phyloP scores from a whole-genome alignment of 495 filamentous ascomycete species.

The Pyronema omphalodes region DNA sequence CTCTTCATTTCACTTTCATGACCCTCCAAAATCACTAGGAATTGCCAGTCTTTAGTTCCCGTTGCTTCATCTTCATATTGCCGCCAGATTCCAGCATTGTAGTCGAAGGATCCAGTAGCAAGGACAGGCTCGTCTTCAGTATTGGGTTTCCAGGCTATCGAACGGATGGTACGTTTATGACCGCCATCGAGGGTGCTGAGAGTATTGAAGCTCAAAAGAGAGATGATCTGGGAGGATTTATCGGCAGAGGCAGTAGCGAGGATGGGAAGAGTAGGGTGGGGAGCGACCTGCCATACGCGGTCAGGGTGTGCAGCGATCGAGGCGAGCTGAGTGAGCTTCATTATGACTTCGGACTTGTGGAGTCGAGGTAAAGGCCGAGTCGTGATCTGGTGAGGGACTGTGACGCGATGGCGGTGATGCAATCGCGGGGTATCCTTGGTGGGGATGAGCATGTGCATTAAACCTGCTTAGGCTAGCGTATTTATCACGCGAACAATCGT shows the following conservation, averaged over 20 bases:
- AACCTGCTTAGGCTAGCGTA: too few species aligned
- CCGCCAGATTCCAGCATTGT: constrained; percentile 75
- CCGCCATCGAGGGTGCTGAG: constrained; percentile 67
- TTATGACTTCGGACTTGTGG: neutral
- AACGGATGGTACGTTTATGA: constrained; percentile 70
- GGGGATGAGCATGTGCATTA: too few species aligned
- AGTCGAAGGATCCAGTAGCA: constrained; percentile 84
- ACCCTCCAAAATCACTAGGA: constrained; percentile 71
- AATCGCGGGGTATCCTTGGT: too few species aligned
- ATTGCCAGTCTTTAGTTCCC: constrained; percentile 69
- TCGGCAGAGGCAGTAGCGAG: constrained; percentile 75
- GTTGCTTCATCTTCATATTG: constrained; percentile 40
- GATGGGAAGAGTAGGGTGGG: constrained; percentile 74
- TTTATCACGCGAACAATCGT: too few species aligned
- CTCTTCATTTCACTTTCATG: constrained; percentile 88
- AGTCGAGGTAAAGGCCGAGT: too few species aligned
- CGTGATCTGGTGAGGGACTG: too few species aligned
- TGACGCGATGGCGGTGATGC: too few species aligned
- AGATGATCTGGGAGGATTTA: constrained; percentile 75
- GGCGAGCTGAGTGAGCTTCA: constrained; percentile 25
- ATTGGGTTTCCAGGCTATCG: constrained; percentile 67
- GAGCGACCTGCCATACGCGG: constrained; percentile 67
- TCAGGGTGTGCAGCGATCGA: constrained; percentile 53
- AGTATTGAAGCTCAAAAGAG: constrained; percentile 55
- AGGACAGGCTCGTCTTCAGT: constrained; percentile 45